Evolutionary conservation across 1,139 yeast species (phyloP), one percentile per base, ranked within the genome.

Genomic region (Saccharomyces uvarum): DNA sequence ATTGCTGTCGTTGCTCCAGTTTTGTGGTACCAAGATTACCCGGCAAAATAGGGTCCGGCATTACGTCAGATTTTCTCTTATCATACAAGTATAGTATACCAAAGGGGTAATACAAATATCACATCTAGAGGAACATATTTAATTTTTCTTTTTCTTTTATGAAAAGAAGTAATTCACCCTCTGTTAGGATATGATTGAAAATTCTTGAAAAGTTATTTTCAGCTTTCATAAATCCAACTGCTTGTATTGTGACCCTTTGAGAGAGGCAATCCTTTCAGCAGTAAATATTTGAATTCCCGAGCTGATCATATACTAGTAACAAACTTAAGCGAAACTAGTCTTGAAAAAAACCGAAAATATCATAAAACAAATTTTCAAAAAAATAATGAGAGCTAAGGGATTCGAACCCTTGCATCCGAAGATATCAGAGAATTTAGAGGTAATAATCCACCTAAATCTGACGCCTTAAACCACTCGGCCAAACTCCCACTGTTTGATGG

Each of bases 391-490:
- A 51, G 53, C 51, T 51, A 51, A 48, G 53, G 53, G 53, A 51
- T 51, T 51, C 53, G 53, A 51, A 51, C 53, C 53, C 53, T 48
- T 51, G 53, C 53, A 51, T 51, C 53, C 53, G 53, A 51, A 51
- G 53, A 51, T 51, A 51, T 51, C 53, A 51, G 53, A 51, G 53
- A 48, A 38, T 51, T 51, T 51, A 51, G 53, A 46, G 53, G 51
- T 31, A 46, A 42, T 21, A 48, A 51, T 31, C 48, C 53, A 51
- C 53, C 53, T 51, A 51, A 51, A 51, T 51, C 53, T 51, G 53
- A 51, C 53, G 53, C 53, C 53, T 51, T 51, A 51, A 51, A 51
- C 53, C 53, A 51, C 53, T 51, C 53, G 53, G 53, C 53, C 53
- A 51, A 51, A 48, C 53, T 51, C 53, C 51, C 53, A 38, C 27